Evolutionary conservation across 2,329 filamentous ascomycete species (phyloP), one percentile per base, ranked within the genome.

Genomic region (Aspergillus nomiae): DNA sequence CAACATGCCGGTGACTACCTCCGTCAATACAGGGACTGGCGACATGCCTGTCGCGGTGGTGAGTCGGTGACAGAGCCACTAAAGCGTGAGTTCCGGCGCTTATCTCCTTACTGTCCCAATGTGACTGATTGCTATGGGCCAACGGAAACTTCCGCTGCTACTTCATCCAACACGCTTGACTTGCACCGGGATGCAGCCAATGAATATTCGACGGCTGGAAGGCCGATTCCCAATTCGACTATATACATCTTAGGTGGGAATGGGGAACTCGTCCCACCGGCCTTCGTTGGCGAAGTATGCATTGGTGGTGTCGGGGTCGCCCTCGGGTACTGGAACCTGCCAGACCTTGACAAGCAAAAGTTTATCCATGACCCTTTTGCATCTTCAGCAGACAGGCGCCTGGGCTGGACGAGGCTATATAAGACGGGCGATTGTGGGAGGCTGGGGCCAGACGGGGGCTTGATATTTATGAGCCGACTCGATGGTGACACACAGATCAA

Each of bases 231-330:
- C 1, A 81, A 81, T 65, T 78, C 76, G 55, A 58, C 64, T 0
- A 71, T 83, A 1, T 67, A 69, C 32, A 53, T 69, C 45, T 26
- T 84, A 0, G 81, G 83, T 63, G 63, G 74, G 4, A 38, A 80
- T 1, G 57, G 73, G 50, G 62, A 76, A 3, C 75, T 77, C 3
- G 70, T 80, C 1, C 80, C 82, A 0, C 45, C 72, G 19, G 81
- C 82, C 0, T 57, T 76, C 2, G 67, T 76, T 0, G 83, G 83
- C 4, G 81, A 84, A 63, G 73, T 85, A 6, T 73, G 55, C 32
- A 72, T 85, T 34, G 78, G 69, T 26, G 72, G 74, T n/a, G 65
- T 65, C 34, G 69, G 73, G 10, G 68, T 73, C 1, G 60, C 70
- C 2, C 16, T 43, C 1, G 71, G 70, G 1, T 74, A 74, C 60